Conservation (phyloP, 345 rosid species). For the Rubroshorea leprosula region DNA sequence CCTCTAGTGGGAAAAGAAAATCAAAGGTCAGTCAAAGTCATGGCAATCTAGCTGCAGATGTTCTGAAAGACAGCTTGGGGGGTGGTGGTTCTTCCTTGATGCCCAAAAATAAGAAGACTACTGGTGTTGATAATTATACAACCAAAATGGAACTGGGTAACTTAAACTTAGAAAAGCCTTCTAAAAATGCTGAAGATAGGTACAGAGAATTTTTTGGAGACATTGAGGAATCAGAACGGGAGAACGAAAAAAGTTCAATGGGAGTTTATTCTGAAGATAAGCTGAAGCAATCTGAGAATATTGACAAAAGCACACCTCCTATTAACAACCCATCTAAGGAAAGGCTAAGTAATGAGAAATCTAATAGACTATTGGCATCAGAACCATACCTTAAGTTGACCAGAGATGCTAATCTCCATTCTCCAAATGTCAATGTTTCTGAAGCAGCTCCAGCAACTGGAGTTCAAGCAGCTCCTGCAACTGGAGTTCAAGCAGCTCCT, state of each 20-base stretch:
- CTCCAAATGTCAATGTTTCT: slow-evolving; percentile 28
- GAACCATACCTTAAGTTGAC: slow-evolving; percentile 27
- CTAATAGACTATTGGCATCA: slow-evolving; percentile 23
- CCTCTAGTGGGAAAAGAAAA: slow-evolving; percentile 48
- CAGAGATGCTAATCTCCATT: slow-evolving; percentile 27
- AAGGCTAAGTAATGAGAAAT: slow-evolving; percentile 33
- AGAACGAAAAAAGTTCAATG: slow-evolving; percentile 32
- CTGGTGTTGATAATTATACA: slow-evolving; percentile 22
- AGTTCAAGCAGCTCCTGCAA: too few species aligned
- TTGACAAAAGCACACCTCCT: slow-evolving; percentile 34
- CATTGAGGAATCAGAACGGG: slow-evolving; percentile 46
- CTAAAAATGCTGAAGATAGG: slow-evolving; percentile 46
- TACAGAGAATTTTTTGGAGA: slow-evolving; percentile 82
- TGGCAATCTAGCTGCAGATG: slow-evolving; percentile 26
- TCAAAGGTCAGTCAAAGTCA: slow-evolving; percentile 38
- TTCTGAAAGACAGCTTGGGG: slow-evolving; percentile 37
- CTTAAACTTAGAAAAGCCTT: slow-evolving; percentile 36
- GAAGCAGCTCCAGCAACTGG: slow-evolving; percentile 40
- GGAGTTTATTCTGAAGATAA: slow-evolving; percentile 29
- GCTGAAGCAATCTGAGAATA: slow-evolving; percentile 29
- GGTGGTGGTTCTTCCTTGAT: slow-evolving; percentile 31
- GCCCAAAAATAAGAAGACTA: slow-evolving; percentile 44
- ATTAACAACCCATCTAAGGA: slow-evolving; percentile 33
- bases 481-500: too few species aligned
- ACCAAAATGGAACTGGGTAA: slow-evolving; percentile 40